A percentile compares a stretch with the other conserved stretches of the same genome.
Conservation (phyloP, 1,284 basidiomycete genomes). For the Rhodofomes roseus region DNA sequence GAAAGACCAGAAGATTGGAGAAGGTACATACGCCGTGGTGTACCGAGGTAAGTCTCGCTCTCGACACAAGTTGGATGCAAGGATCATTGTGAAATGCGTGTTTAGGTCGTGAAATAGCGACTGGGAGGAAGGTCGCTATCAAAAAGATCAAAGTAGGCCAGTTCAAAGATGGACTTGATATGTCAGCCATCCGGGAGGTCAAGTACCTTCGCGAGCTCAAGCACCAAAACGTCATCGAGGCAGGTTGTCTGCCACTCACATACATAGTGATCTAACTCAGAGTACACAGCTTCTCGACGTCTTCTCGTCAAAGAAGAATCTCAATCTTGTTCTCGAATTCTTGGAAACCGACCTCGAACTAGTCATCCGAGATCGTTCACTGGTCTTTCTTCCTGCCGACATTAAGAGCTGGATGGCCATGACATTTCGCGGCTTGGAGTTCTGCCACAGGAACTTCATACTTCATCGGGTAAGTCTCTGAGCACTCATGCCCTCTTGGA, state of each 20-base stretch:
- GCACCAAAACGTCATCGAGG: conserved; percentile 95
- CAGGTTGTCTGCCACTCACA: conserved; percentile 30
- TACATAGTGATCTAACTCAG: not conserved
- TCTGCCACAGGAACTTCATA: conserved; percentile 93
- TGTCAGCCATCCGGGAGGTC: conserved; percentile 98
- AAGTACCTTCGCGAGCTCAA: conserved; percentile 93
- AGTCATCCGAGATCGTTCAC: conserved; percentile 89
- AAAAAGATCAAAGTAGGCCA: conserved; percentile 98
- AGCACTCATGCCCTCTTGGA: not conserved
- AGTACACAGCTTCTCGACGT: conserved; percentile 84
- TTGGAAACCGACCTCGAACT: conserved; percentile 97
- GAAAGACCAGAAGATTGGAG: conserved; percentile 91
- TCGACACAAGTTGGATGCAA: too few species aligned
- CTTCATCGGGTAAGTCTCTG: conserved; percentile 76
- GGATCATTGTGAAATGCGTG: not conserved
- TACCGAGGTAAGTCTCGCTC: conserved; percentile 67
- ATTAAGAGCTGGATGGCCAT: conserved; percentile 99
- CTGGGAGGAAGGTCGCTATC: conserved; percentile 83
- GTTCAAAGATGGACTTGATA: conserved; percentile 97
- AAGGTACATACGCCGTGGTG: conserved; percentile 97
- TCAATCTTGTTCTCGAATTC: conserved; percentile 98
- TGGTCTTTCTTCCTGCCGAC: conserved; percentile 92
- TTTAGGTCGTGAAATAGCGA: conserved; percentile 65
- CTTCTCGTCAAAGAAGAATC: conserved; percentile 93
- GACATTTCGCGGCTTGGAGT: conserved; percentile 95